Percentiles rank a stretch among this genome's conserved stretches.
These are phyloP conservation scores for Trichothecium sympodiale DNA, from an alignment of 2,329 filamentous ascomycete genomes.

Conservation along the genomic window DNA sequence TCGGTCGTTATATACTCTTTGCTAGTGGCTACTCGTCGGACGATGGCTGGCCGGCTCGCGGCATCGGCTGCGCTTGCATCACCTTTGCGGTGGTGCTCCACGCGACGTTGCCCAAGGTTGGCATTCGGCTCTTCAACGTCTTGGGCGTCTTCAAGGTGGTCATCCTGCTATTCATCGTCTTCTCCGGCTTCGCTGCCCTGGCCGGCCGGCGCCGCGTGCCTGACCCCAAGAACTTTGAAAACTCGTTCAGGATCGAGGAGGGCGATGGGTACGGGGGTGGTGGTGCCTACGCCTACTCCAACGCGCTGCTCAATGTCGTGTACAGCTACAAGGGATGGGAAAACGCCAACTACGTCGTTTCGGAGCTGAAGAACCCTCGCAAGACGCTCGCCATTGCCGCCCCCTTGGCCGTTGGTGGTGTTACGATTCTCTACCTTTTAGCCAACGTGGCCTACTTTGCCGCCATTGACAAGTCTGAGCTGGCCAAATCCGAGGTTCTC, in stretches of 20 bases:
- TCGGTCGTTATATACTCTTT: constrained; percentile 46
- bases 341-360: constrained; percentile 51
- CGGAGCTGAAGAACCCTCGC: constrained; percentile 43
- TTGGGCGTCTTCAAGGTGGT: constrained; percentile 50
- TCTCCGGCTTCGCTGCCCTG: constrained; percentile 46
- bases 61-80: constrained; percentile 40
- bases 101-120: constrained; percentile 41
- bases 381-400: constrained; percentile 44
- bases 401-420: constrained; percentile 44
- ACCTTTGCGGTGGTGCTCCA: constrained; percentile 46
- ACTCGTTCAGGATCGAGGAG: constrained; percentile 36
- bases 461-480: constrained; percentile 45
- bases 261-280: constrained; percentile 34
- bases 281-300: constrained; percentile 42
- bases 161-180: constrained; percentile 49
- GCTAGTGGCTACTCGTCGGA: constrained; percentile 34
- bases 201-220: constrained; percentile 35
- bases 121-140: constrained; percentile 46
- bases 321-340: constrained; percentile 56
- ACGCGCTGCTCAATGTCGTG: constrained; percentile 45
- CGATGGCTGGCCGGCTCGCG: constrained; percentile 46
- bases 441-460: constrained; percentile 58
- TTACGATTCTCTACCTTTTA: constrained; percentile 50
- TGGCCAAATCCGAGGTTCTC: constrained; percentile 46
- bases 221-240: constrained; percentile 44